Conservation (phyloP, 805 yeast genomes). For the Maudiozyma barnettii region DNA sequence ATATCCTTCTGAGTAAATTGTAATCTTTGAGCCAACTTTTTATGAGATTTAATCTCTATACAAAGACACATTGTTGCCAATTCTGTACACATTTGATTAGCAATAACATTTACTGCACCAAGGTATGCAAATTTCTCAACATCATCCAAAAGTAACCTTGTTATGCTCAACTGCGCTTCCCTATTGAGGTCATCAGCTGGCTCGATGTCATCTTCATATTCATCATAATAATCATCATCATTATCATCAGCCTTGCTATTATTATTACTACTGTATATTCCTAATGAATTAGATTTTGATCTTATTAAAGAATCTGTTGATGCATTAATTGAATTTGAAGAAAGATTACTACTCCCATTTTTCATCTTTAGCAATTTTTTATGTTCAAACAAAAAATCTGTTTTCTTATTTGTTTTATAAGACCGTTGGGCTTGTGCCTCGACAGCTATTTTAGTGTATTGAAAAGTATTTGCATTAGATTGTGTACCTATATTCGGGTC, state of each 20-base stretch:
- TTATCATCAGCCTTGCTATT: conserved; percentile 16
- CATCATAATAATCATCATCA: conserved; percentile 29
- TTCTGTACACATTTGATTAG: conserved; percentile 75
- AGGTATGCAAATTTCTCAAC: conserved; percentile 86
- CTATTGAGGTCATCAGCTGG: conserved; percentile 30
- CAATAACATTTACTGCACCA: conserved; percentile 67
- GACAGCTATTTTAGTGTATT: conserved; percentile 82
- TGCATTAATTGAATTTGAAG: conserved; percentile 7
- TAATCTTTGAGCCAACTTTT: conserved; percentile 47
- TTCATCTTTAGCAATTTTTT: conserved; percentile 21
- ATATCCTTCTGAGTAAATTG: conserved; percentile 65
- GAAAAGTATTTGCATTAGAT: conserved; percentile 23
- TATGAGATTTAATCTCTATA: conserved; percentile 37
- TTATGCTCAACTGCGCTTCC: conserved; percentile 54
- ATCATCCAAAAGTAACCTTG: conserved; percentile 72
- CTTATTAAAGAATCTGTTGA: conserved; percentile 3
- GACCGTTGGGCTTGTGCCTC: conserved; percentile 79
- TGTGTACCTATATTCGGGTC: conserved; percentile 7
- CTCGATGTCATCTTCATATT: conserved; percentile 33
- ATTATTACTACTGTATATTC: background rate
- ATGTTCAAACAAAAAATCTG: conserved; percentile 45
- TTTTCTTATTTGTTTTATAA: conserved; percentile 41
- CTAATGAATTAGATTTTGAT: background rate
- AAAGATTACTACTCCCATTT: conserved; percentile 3
- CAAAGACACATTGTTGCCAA: conserved; percentile 50